Conservation (phyloP, 2,329 filamentous ascomycete species). For the Trichoderma endophyticum region DNA sequence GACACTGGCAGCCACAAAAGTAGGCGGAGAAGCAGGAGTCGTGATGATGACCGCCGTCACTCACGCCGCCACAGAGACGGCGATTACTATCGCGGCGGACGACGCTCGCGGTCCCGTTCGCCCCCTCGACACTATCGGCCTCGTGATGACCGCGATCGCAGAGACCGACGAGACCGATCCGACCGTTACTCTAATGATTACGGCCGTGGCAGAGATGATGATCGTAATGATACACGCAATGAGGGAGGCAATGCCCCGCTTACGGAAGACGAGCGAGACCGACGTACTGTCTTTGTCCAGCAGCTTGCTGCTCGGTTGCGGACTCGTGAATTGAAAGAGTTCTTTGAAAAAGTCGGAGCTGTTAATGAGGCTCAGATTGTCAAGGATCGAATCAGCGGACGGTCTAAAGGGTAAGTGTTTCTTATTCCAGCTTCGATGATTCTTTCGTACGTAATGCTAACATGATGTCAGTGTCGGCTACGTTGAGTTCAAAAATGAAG, state of each 20-base stretch:
- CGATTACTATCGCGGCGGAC: slow-evolving; percentile 60
- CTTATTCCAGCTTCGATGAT: not conserved
- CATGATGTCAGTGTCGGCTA: slow-evolving; percentile 76
- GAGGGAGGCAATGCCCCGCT: slow-evolving; percentile 63
- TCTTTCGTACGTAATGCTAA: slow-evolving; percentile 35
- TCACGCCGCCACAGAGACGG: slow-evolving; percentile 71
- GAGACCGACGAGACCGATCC: slow-evolving; percentile 49
- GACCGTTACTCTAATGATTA: slow-evolving; percentile 52
- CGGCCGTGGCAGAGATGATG: slow-evolving; percentile 54
- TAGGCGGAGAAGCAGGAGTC: slow-evolving; percentile 75
- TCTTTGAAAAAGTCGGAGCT: slow-evolving; percentile 91
- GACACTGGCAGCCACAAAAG: slow-evolving; percentile 78
- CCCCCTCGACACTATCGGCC: slow-evolving; percentile 59
- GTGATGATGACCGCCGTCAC: slow-evolving; percentile 71
- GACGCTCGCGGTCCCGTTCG: slow-evolving; percentile 68
- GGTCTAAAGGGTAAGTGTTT: slow-evolving; percentile 86
- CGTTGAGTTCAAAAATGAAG: slow-evolving; percentile 97
- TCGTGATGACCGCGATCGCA: slow-evolving; percentile 50
- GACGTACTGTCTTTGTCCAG: slow-evolving; percentile 96
- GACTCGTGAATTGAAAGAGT: slow-evolving; percentile 86
- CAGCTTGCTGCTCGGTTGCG: slow-evolving; percentile 92
- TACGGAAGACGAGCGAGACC: slow-evolving; percentile 94
- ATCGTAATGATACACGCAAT: slow-evolving; percentile 40
- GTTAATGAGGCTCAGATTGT: slow-evolving; percentile 98
- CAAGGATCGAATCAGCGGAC: slow-evolving; percentile 92